A percentile compares a stretch with the other conserved stretches of the same genome.
Evolutionary conservation across 305 asterid species (phyloP).

Genomic region (Rubia peregrina): DNA sequence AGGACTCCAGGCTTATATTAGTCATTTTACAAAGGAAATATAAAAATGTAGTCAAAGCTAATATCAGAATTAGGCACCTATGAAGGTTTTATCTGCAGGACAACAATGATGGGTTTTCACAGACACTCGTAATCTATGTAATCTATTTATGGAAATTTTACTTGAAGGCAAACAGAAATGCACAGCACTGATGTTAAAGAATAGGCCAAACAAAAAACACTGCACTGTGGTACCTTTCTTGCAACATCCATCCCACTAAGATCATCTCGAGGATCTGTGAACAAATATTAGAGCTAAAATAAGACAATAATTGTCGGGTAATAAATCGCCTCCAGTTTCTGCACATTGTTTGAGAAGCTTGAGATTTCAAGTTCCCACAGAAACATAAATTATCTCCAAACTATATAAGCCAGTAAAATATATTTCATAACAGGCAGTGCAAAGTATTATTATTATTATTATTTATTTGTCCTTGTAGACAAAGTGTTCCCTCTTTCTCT

Average conservation of each 20-base stretch:
- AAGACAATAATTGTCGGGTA: constrained; percentile 15
- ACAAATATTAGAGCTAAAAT: constrained; percentile 20
- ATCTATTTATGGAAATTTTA: background rate
- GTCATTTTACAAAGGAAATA: background rate
- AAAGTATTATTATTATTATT: background rate
- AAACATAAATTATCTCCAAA: background rate
- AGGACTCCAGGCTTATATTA: background rate
- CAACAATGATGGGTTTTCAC: background rate
- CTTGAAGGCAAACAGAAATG: background rate
- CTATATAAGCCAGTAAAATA: background rate
- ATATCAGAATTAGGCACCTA: background rate
- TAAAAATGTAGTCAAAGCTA: background rate
- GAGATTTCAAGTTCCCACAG: background rate
- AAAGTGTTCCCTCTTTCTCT: background rate
- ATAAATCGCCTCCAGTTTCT: constrained; percentile 1
- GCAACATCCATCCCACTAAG: constrained; percentile 97
- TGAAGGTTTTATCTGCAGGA: background rate
- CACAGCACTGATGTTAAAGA: background rate
- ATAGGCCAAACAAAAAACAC: background rate
- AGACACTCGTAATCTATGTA: background rate
- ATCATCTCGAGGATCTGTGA: constrained; percentile 93
- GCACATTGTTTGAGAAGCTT: background rate
- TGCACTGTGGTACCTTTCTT: constrained; percentile 56
- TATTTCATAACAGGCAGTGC: background rate
- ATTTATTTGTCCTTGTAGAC: too few species aligned